Evolutionary conservation across 2,329 filamentous ascomycete genomes (phyloP), one percentile per base, ranked within the genome.

Genomic region (Gremmenia infestans): DNA sequence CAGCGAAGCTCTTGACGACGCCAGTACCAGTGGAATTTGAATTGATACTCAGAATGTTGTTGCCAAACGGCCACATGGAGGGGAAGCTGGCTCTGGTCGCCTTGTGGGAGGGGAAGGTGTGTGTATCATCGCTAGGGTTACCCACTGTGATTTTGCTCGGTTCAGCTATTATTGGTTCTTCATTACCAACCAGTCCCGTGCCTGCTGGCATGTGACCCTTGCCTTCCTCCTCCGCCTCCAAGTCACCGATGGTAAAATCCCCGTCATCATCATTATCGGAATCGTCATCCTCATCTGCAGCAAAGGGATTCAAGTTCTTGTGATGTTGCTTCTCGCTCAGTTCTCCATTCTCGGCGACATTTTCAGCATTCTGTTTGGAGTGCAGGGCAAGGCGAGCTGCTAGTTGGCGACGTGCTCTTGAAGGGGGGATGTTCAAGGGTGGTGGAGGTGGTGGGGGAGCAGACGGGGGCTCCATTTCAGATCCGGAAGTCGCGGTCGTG

Each of bases 321-420:
- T 22, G 22, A 22, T 22, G 22, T 22, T 22, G 22, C 25, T 25
- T 25, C 25, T 25, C 25, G 5, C 25, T 25, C 25, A 25, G 25
- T 7, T 25, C 25, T 25, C 25, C 25, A 25, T 52, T 53, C 19
- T 61, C 59, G 8, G 61, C 63, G 9, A 55, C 59, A 36, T 62
- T 67, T n/a, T 65, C 61, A 4, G 50, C 55, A 45, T 62, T 67
- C 62, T 83, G 82, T 71, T 89, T 87, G 63, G 85, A 83, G 62
- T 90, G 88, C 72, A 88, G 82, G 2, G 89, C 83, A 67, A 97
- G 79, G 12, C 92, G 85, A 12, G 89, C 89, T n/a, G 91, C 92
- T n/a, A 97, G 81, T 71, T 96, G 91, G 54, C 91, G 80, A 50
- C 93, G 85, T 7, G 93, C 93, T 52, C 93, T 85, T 7, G 91